A percentile compares a stretch with the other conserved stretches of the same genome.
Conservation (phyloP, 257 asterid species). For the Mitragyna speciosa region DNA sequence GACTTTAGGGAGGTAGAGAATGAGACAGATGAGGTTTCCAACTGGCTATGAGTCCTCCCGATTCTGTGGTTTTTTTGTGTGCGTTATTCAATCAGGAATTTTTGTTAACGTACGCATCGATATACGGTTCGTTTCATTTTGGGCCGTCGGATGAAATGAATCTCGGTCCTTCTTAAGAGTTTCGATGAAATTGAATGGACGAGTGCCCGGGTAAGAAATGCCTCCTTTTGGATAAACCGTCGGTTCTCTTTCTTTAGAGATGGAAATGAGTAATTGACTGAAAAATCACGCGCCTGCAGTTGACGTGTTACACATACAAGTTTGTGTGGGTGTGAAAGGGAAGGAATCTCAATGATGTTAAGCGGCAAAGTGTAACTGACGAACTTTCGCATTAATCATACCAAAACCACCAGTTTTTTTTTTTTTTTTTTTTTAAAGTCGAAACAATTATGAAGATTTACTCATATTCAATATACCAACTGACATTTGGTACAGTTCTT, state of each 20-base stretch:
- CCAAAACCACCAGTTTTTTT: no score
- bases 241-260: slow-evolving; percentile 13
- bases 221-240: slow-evolving; percentile 25
- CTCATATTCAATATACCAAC: no score
- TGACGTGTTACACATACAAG: slow-evolving; percentile 16
- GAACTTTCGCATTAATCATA: slow-evolving; percentile 27
- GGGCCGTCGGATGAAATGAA: slow-evolving; percentile 37
- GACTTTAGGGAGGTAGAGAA: slow-evolving; percentile 8
- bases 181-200: slow-evolving; percentile 11
- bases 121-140: slow-evolving; percentile 17
- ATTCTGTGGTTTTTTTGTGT: slow-evolving; percentile 23
- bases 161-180: not conserved
- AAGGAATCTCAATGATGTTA: slow-evolving; percentile 32
- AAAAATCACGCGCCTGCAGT: slow-evolving; percentile 35
- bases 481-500: no score
- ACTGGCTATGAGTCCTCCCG: slow-evolving; percentile 35
- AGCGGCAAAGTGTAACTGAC: slow-evolving; percentile 27
- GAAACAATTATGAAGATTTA: no score
- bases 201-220: slow-evolving; percentile 18
- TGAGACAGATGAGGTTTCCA: slow-evolving; percentile 38
- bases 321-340: slow-evolving; percentile 5
- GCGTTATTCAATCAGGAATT: slow-evolving; percentile 35
- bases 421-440: no score
- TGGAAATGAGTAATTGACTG: slow-evolving; percentile 1
- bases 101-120: slow-evolving; percentile 27